Percentiles rank a stretch among this genome's conserved stretches.
These are phyloP conservation scores for Vitis vinifera DNA, from an alignment of 164 flowering plant species.

Conservation along the genomic window ASM3070453v1 NC_081818.1:4297001-4297500, in stretches of 20 bases:
- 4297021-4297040: too few relatives aligned
- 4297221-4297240: too few relatives aligned
- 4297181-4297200: too few relatives aligned
- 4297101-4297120: too few relatives aligned
- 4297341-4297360: constrained; percentile 45
- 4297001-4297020: too few relatives aligned
- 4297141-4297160: too few relatives aligned
- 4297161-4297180: too few relatives aligned
- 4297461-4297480: constrained; percentile 69
- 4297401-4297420: constrained; percentile 75
- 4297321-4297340: constrained; percentile 81
- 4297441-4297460: constrained; percentile 77
- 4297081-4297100: too few relatives aligned
- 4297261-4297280: constrained; percentile 91
- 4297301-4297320: constrained; percentile 68
- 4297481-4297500: constrained; percentile 66
- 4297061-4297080: too few relatives aligned
- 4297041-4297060: too few relatives aligned
- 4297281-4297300: constrained; percentile 92
- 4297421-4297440: constrained; percentile 81
- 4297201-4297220: too few relatives aligned
- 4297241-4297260: constrained; percentile 68
- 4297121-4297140: too few relatives aligned
- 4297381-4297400: constrained; percentile 87
- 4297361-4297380: constrained; percentile 63